Base-by-base conservation (phyloP, 345 rosid genomes). In the Cochlearia excelsa region DNA sequence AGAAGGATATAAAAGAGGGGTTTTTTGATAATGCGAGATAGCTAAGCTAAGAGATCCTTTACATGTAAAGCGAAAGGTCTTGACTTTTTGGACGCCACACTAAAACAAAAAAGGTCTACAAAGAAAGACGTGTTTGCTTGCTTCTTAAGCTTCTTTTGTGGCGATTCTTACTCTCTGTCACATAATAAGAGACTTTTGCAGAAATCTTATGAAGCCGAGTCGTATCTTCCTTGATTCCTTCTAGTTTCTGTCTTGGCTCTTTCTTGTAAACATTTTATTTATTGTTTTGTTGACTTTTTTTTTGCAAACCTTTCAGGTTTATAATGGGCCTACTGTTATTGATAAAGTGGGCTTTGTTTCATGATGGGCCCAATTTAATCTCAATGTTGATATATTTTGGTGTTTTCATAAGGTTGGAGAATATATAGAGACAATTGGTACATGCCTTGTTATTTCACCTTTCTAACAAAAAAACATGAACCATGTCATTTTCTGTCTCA, bases 351-450 rank as follows among this genome's bases (percentile, higher is more conserved):
- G 23, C 23, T 16, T 16, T 16, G 23, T 16, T 16, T 16, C 23
- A 16, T 16, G 23, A 16, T 16, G 23, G 23, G 23, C 23, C 23
- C 23, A 16, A 16, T 16, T 16, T 37, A 6, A 6, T 37, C 7
- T 37, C 7, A 5, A 37, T 37, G 5, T 37, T 6, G 39, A 1
- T 7, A 2, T 23, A 3, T 2, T 34, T 6, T 11, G 42, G 5
- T 37, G 40, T 37, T 33, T 37, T 69, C 28, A 5, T 6, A 48
- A 79, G 83, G 77, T 82, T 58, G 84, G 84, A 65, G 80, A 78
- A 9, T 80, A 80, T 9, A 69, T 72, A 34, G 84, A 82, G 59
- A 80, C 87, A 3, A 67, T 78, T 23, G 87, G 84, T n/a, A 78
- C 84, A 28, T 74, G 76, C 62, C 63, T 80, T 63, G 70, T 66